Percentiles rank a stretch among this genome's conserved stretches.
Evolutionary conservation across 352 stramenopile species (phyloP).

Genomic region (Phytopythium cucurbitacearum): DNA sequence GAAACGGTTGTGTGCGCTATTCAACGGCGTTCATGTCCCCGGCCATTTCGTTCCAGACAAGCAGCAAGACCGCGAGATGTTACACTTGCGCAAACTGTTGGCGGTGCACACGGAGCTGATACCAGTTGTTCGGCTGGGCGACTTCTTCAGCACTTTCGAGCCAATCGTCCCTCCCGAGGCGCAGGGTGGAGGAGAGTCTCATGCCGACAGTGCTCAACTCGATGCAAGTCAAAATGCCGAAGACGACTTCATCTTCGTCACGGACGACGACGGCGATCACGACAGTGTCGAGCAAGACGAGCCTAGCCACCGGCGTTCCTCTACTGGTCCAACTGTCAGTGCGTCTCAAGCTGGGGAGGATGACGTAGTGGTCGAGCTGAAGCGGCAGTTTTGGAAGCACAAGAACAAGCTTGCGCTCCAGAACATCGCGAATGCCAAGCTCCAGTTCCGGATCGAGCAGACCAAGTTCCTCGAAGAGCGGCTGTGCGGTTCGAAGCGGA

Average conservation of each 20-base stretch:
- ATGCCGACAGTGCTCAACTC: not conserved
- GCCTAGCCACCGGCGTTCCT: not conserved
- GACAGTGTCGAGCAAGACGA: constrained; percentile 3
- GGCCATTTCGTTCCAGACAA: not conserved
- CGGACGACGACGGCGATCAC: constrained; percentile 8
- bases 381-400: constrained; percentile 14
- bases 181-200: not conserved
- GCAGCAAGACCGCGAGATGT: not conserved
- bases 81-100: constrained; percentile 3
- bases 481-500: constrained; percentile 15
- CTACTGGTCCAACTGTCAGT: not conserved
- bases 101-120: not conserved
- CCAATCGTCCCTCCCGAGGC: constrained; percentile 2
- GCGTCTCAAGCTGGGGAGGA: constrained; percentile 1
- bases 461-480: constrained; percentile 15
- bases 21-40: constrained; percentile 3
- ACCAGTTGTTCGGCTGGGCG: not conserved
- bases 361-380: constrained; percentile 3
- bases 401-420: constrained; percentile 14
- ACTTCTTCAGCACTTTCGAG: constrained; percentile 10
- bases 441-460: constrained; percentile 17
- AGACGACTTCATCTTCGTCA: not conserved
- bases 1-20: constrained; percentile 7
- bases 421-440: constrained; percentile 13
- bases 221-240: not conserved